These are phyloP conservation scores for Pelagophyceae sp. DNA, from an alignment of 352 stramenopile species.

Conservation along the genomic window DNA sequence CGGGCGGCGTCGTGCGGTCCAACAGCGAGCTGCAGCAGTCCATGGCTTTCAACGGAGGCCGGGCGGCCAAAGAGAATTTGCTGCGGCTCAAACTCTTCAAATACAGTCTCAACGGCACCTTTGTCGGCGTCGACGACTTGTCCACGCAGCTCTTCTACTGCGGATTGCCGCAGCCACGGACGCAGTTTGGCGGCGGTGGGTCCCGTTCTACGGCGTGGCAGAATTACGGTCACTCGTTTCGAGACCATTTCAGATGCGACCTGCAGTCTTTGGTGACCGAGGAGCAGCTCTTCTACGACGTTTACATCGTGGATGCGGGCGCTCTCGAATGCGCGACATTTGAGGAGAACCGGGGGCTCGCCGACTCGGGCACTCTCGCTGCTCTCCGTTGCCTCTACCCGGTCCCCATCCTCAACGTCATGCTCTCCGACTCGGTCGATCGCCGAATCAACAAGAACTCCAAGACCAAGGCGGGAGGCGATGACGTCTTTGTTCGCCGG, in stretches of 20 bases:
- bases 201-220: slow-evolving; percentile 48
- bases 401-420: slow-evolving; percentile 71
- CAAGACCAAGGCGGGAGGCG: slow-evolving; percentile 41
- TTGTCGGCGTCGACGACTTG: slow-evolving; percentile 58
- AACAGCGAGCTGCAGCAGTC: slow-evolving; percentile 64
- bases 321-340: slow-evolving; percentile 37
- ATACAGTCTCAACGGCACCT: slow-evolving; percentile 73
- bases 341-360: neutral
- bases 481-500: slow-evolving; percentile 73
- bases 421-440: slow-evolving; percentile 55
- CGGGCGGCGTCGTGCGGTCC: slow-evolving; percentile 50
- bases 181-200: slow-evolving; percentile 19
- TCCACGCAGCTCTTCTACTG: slow-evolving; percentile 71
- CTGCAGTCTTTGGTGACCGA: slow-evolving; percentile 44
- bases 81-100: slow-evolving; percentile 65
- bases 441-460: slow-evolving; percentile 66
- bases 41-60: slow-evolving; percentile 75
- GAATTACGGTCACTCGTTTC: slow-evolving; percentile 59
- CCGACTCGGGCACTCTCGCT: slow-evolving; percentile 3
- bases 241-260: slow-evolving; percentile 57
- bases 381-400: slow-evolving; percentile 60
- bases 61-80: no score
- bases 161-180: slow-evolving; percentile 26
- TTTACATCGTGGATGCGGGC: slow-evolving; percentile 74
- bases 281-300: slow-evolving; percentile 67